A percentile compares a stretch with the other conserved stretches of the same genome.
These are phyloP conservation scores for Globisporangium parvum DNA, from an alignment of 352 stramenopile species.

Conservation along the genomic window DNA sequence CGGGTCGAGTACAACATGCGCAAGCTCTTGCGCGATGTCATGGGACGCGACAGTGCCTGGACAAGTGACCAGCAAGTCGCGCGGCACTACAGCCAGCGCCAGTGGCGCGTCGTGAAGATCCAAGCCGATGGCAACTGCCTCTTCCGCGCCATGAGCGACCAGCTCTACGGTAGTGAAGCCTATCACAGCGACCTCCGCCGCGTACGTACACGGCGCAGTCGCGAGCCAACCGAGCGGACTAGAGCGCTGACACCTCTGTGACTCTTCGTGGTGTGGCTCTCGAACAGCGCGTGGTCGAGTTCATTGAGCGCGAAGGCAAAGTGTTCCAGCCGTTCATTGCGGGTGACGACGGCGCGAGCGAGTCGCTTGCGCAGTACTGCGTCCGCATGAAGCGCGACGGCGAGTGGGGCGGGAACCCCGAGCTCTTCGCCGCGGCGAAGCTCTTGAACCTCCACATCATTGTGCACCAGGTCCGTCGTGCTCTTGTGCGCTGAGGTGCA, in stretches of 20 bases:
- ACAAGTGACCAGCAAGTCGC: constrained; percentile 31
- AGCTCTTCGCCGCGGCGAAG: constrained; percentile 50
- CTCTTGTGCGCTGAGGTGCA: not conserved
- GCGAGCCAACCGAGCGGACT: no score
- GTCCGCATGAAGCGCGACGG: constrained; percentile 38
- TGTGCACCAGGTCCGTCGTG: constrained; percentile 29
- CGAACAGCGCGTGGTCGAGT: constrained; percentile 27
- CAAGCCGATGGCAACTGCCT: constrained; percentile 46
- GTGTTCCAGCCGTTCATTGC: constrained; percentile 43
- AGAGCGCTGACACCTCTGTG: no score
- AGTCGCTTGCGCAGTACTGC: constrained; percentile 30
- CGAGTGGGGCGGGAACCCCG: constrained; percentile 53
- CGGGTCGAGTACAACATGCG: constrained; percentile 16
- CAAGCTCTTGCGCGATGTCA: constrained; percentile 16
- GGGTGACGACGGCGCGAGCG: constrained; percentile 5
- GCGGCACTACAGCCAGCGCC: constrained; percentile 27
- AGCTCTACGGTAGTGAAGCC: constrained; percentile 41
- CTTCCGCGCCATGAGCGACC: constrained; percentile 51
- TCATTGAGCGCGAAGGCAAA: constrained; percentile 29
- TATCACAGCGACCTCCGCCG: constrained; percentile 37
- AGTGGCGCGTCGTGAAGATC: constrained; percentile 25
- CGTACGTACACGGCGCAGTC: no score
- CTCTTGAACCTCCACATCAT: constrained; percentile 60
- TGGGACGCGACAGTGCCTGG: constrained; percentile 22
- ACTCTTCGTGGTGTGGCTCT: not conserved